Base-by-base conservation (phyloP, 164 flowering plant species). In the Tetracentron sinense region DNA sequence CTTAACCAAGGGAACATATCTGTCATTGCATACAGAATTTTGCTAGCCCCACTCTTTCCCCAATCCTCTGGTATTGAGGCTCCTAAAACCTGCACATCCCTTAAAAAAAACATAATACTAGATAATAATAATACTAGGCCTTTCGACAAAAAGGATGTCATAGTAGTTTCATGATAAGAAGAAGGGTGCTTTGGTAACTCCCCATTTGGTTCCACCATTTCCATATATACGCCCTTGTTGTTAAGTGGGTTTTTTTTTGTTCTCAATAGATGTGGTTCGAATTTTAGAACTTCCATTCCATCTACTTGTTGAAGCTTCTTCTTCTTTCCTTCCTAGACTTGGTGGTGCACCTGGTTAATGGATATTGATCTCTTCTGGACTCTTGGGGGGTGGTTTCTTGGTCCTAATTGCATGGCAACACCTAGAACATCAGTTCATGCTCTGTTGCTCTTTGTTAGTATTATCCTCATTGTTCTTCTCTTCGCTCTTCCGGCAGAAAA, bases 301-400 rank as follows among this genome's bases (percentile, higher is more conserved):
- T 67, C 64, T 61, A 67, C 77, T 75, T 78, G 54, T 59, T 69
- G 75, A 81, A 79, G 65, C 81, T 74, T 72, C 77, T 38, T 38
- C 44, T 67, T 38, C 50, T 64, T 57, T n/a, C 61, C 67, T 62
- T 54, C 38, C 23, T 61, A 68, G 77, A 65, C 63, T 62, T 62
- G 71, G 72, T 63, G 77, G 62, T 61, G 44, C 66, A 53, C 54
- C 70, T 78, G 83, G 89, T 89, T 86, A 69, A 89, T 86, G 96
- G 92, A 85, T 85, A 81, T 82, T 85, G 92, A 83, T 79, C 83
- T 81, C 85, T 78, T 78, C 71, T 81, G 84, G 82, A 59, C 69
- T 79, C 73, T 82, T 77, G 87, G 92, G 88, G 92, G 44, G 90
- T 72, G 70, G 81, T 71, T 67, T 66, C 48, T 83, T 66, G 49